Conservation (phyloP, 2,329 filamentous ascomycete species). For the Trichophyton schoenleinii region DNA sequence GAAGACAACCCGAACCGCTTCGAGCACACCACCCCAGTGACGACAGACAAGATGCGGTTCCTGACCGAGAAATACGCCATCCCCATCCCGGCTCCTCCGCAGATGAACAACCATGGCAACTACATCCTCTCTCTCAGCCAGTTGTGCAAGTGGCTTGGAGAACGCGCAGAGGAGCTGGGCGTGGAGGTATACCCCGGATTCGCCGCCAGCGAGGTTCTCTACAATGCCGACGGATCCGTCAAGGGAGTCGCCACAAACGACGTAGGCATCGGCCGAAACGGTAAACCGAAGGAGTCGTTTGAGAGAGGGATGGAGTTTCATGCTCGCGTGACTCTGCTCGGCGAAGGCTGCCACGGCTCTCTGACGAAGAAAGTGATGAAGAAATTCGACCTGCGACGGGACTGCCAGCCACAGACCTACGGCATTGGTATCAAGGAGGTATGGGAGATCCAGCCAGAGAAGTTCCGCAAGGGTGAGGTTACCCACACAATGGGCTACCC, state of each 20-base stretch:
- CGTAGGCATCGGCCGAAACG: slow-evolving; percentile 67
- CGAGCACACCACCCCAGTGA: slow-evolving; percentile 72
- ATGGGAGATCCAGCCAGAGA: slow-evolving; percentile 89
- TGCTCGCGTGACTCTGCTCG: slow-evolving; percentile 79
- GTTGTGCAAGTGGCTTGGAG: slow-evolving; percentile 88
- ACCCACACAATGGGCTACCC: slow-evolving; percentile 90
- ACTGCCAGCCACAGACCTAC: slow-evolving; percentile 91
- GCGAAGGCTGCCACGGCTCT: slow-evolving; percentile 90
- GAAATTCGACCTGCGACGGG: slow-evolving; percentile 78
- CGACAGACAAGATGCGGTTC: slow-evolving; percentile 80
- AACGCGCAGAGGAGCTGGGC: slow-evolving; percentile 88
- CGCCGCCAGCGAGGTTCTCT: slow-evolving; percentile 83
- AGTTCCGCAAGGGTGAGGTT: slow-evolving; percentile 76
- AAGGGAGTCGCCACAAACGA: slow-evolving; percentile 94
- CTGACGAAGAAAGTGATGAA: slow-evolving; percentile 89
- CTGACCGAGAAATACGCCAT: slow-evolving; percentile 69
- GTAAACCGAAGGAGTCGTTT: slow-evolving; percentile 77
- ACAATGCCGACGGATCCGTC: slow-evolving; percentile 73
- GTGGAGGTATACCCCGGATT: slow-evolving; percentile 96
- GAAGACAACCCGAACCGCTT: slow-evolving; percentile 82
- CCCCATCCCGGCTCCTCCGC: slow-evolving; percentile 75
- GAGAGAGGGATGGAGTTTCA: slow-evolving; percentile 98
- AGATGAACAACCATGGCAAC: slow-evolving; percentile 97
- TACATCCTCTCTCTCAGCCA: slow-evolving; percentile 95
- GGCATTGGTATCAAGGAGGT: slow-evolving; percentile 91